A percentile compares a stretch with the other conserved stretches of the same genome.
Conservation (phyloP, 768 basidiomycete genomes). For the Hygrophorus russula region DNA sequence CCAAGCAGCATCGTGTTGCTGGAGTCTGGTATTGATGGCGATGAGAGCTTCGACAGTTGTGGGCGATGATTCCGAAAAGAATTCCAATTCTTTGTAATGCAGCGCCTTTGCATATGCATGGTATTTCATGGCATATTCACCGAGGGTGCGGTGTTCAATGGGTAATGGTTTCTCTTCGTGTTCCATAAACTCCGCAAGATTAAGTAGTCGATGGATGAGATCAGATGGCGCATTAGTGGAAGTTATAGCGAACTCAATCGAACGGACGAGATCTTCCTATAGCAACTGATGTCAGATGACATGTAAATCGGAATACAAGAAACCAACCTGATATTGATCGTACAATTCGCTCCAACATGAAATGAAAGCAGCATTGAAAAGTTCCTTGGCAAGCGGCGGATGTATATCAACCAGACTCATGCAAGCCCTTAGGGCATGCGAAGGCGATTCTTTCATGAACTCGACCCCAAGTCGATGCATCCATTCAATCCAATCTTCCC, state of each 20-base stretch:
- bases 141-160: constrained; percentile 87
- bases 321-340: constrained; percentile 85
- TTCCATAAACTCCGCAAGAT: constrained; percentile 98
- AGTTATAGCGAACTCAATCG: constrained; percentile 78
- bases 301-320: neutral
- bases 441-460: constrained; percentile 97
- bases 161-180: constrained; percentile 94
- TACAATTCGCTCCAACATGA: constrained; percentile 97
- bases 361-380: constrained; percentile 97
- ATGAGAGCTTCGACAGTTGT: constrained; percentile 91
- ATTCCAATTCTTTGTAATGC: constrained; percentile 98
- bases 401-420: constrained; percentile 90
- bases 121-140: constrained; percentile 87
- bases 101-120: constrained; percentile 95
- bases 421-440: constrained; percentile 94
- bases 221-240: constrained; percentile 74
- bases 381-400: constrained; percentile 80
- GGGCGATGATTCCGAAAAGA: constrained; percentile 84
- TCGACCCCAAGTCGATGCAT: constrained; percentile 87
- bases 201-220: constrained; percentile 81
- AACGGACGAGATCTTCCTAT: constrained; percentile 89
- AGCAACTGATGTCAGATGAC: constrained; percentile 5
- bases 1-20: constrained; percentile 97
- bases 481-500: constrained; percentile 94
- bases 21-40: constrained; percentile 90